Base-by-base conservation (phyloP, 768 basidiomycete genomes). In the Tulasnella sp. region DNA sequence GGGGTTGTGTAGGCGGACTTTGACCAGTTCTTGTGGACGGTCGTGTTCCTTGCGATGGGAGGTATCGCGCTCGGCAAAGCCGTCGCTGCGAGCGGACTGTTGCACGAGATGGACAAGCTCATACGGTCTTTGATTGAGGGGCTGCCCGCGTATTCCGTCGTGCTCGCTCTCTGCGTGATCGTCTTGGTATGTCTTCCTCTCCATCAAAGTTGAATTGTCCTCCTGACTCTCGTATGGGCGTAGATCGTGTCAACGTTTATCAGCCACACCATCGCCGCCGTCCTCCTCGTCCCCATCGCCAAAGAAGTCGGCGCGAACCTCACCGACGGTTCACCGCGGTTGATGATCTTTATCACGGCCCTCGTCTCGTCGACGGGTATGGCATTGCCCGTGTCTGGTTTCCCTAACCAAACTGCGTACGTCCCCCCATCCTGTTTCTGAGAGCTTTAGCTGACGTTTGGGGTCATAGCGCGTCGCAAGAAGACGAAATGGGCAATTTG, bases 321-420 rank as follows among this genome's bases (percentile, higher is more conserved):
- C 43, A 70, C 72, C 7, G 80, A 80, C 0, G 75, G 73, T 42
- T 86, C 84, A 61, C 73, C 78, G 41, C 84, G 90, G 63, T 71
- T 98, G 7, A 79, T 99, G 62, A 86, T 98, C 64, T 94, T 99
- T 72, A 78, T 92, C 63, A 96, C 92, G 32, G 91, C 80, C 12
- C 73, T 97, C 59, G 84, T 96, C 49, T 97, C 94, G 67, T 93
- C 90, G 2, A 75, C 89, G 4, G 96, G 94, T 1, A 99, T 99
- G 96, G 94, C 90, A 9, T 87, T 98, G 78, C 93, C 94, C 2
- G 92, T 98, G 36, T 92, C 89, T 60, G 96, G 96, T n/a, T 99
- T 98, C 75, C 94, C 94, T 0, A 96, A 97, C 69, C 90, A 96
- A 71, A 92, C 90, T 48, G 90, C 91, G 92, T 93, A 69, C 64